A percentile compares a stretch with the other conserved stretches of the same genome.
These are phyloP conservation scores for Jacaranda copaia DNA, from an alignment of 257 asterid species.

Conservation along the genomic window DNA sequence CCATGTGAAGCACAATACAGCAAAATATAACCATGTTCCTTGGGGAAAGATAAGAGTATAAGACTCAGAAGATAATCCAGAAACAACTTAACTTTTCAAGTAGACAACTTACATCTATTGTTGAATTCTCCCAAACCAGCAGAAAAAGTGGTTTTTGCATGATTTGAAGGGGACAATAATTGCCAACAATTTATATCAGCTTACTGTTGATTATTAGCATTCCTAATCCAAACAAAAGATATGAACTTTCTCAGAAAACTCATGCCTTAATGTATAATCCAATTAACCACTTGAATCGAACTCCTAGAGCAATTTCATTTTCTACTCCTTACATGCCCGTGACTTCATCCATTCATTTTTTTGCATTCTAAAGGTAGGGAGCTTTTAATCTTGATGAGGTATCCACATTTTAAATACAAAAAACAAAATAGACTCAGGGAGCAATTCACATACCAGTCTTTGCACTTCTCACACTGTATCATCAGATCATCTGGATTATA, in stretches of 20 bases:
- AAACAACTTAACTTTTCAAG: background rate
- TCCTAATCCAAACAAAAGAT: background rate
- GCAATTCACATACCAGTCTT: conserved; percentile 57
- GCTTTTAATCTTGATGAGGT: background rate
- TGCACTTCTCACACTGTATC: conserved; percentile 77
- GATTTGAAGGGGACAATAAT: background rate
- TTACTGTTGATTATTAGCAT: background rate
- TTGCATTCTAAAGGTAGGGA: background rate
- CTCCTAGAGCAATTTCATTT: conserved; percentile 3
- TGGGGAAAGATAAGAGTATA: background rate
- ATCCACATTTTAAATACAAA: background rate
- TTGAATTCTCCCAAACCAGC: conserved; percentile 8
- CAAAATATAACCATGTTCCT: background rate
- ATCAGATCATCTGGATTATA: conserved; percentile 73
- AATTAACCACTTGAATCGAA: background rate
- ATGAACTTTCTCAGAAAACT: background rate
- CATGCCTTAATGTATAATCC: background rate
- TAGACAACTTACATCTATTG: background rate
- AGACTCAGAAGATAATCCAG: background rate
- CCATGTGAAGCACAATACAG: background rate
- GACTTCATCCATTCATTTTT: conserved; percentile 1
- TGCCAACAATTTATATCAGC: background rate
- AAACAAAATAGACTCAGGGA: background rate
- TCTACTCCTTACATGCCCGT: background rate
- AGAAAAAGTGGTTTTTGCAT: conserved; percentile 7